A percentile compares a stretch with the other conserved stretches of the same genome.
Conservation (phyloP, 2,329 filamentous ascomycete genomes). For the Raffaelea ambrosiae region DNA sequence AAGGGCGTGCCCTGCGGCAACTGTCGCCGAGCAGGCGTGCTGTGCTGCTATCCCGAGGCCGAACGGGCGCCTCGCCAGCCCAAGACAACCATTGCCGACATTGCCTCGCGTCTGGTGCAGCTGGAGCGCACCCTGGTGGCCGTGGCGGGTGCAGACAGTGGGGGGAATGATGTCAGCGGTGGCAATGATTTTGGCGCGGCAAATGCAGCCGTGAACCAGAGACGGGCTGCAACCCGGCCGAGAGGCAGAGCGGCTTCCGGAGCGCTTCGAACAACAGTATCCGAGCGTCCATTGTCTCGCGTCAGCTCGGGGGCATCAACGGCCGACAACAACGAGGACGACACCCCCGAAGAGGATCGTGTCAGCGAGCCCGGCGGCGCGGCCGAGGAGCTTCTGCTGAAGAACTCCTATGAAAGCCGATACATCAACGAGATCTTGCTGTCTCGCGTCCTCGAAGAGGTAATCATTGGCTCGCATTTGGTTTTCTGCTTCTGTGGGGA, state of each 20-base stretch:
- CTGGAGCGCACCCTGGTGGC: conserved; percentile 17
- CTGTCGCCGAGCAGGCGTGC: conserved; percentile 14
- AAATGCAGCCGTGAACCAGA: too few species aligned
- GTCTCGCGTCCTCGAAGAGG: conserved; percentile 15
- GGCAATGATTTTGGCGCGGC: too few species aligned
- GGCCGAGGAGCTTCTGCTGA: conserved; percentile 11
- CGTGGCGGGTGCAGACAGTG: conserved; percentile 9
- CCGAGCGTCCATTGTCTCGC: too few species aligned
- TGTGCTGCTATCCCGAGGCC: conserved; percentile 16
- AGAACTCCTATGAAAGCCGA: conserved; percentile 11
- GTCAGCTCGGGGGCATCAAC: too few species aligned
- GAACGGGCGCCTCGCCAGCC: conserved; percentile 10
- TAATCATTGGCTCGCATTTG: too few species aligned
- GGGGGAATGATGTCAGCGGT: not conserved
- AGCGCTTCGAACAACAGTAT: too few species aligned
- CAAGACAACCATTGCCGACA: conserved; percentile 16
- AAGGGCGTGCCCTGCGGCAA: conserved; percentile 16
- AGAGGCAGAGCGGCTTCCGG: too few species aligned
- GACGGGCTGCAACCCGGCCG: too few species aligned
- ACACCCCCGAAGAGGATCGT: not conserved
- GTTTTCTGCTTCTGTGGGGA: too few species aligned
- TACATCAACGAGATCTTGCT: conserved; percentile 18
- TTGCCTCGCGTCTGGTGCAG: conserved; percentile 15
- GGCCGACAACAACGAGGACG: not conserved
- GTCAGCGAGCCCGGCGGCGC: conserved; percentile 3